Evolutionary conservation across 768 basidiomycete species (phyloP).

Genomic region (Boletus rufocinnamomeus): DNA sequence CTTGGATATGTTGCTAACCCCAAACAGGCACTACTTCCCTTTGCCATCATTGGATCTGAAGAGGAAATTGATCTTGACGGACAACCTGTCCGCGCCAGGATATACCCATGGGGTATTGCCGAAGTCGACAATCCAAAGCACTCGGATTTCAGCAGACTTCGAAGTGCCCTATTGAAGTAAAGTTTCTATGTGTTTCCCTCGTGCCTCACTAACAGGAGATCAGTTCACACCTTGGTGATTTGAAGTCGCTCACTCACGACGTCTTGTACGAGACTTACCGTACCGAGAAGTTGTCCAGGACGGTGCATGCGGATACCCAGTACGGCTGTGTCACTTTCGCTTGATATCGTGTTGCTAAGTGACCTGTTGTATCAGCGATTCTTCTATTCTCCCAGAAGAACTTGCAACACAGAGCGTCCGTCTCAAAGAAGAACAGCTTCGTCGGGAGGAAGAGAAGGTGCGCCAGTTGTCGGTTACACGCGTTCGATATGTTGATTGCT

Average conservation of each 20-base stretch:
- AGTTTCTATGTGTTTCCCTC: constrained; percentile 19
- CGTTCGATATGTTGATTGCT: constrained; percentile 15
- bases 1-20: constrained; percentile 9
- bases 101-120: constrained; percentile 98
- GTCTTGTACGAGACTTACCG: constrained; percentile 96
- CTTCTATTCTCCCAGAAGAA: constrained; percentile 93
- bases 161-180: constrained; percentile 89
- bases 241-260: constrained; percentile 94
- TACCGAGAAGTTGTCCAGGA: constrained; percentile 94
- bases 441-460: constrained; percentile 95
- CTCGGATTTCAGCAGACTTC: constrained; percentile 94
- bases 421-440: constrained; percentile 98
- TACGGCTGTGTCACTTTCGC: constrained; percentile 34
- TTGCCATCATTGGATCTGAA: constrained; percentile 96
- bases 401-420: constrained; percentile 95
- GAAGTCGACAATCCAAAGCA: constrained; percentile 99
- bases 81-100: constrained; percentile 85
- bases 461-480: constrained; percentile 5
- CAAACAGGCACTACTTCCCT: constrained; percentile 82
- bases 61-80: constrained; percentile 95
- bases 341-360: constrained; percentile 28
- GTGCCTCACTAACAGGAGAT: constrained; percentile 12
- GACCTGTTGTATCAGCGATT: constrained; percentile 52
- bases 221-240: constrained; percentile 91
- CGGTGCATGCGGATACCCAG: constrained; percentile 79